Evolutionary conservation across 2,329 filamentous ascomycete species (phyloP), one percentile per base, ranked within the genome.

Genomic region (Penicillium oxalicum): DNA sequence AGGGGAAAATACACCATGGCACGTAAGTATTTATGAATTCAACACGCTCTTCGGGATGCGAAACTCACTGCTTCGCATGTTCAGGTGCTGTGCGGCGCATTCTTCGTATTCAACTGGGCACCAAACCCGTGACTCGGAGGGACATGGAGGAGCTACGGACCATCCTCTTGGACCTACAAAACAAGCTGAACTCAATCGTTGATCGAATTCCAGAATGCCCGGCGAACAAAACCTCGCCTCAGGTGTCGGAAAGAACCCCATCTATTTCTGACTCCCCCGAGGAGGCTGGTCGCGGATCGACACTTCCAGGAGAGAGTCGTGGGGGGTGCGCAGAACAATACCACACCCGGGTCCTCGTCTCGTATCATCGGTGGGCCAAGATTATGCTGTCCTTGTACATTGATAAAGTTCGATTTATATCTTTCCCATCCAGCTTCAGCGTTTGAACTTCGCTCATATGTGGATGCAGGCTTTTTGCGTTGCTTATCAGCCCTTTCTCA

Each of bases 401-500:
- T 33, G 70, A 75, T 45, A 74, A 74, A 58, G 64, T 74, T 28
- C 26, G 54, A 5, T 2, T 32, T 5, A 25, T 13, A 44, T n/a
- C 5, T 32, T 13, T 5, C 40, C 24, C 8, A n/a, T 28, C n/a
- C 4, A 4, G n/a, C 3, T 0, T 12, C 27, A 18, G 4, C 11
- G 18, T 9, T 24, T 34, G 2, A 12, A 26, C 46, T 5, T 44
- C 26, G 11, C 47, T 63, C 18, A 63, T 33, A 11, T 9, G 13
- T 26, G 6, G 8, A 8, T n/a, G 5, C 29, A 71, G 68, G 69
- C 70, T 5, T 73, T 70, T 43, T 74, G 72, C 49, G 69, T 75
- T 44, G 70, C 71, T 24, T 76, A 75, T 51, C 72, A 74, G 48
- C 72, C 73, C 6, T 75, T 75, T 37, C 58, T 76, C 12, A 75